phyloP scores from a whole-genome alignment of 73 alveolate genomes.

The Paramecium biaurelia region DNA sequence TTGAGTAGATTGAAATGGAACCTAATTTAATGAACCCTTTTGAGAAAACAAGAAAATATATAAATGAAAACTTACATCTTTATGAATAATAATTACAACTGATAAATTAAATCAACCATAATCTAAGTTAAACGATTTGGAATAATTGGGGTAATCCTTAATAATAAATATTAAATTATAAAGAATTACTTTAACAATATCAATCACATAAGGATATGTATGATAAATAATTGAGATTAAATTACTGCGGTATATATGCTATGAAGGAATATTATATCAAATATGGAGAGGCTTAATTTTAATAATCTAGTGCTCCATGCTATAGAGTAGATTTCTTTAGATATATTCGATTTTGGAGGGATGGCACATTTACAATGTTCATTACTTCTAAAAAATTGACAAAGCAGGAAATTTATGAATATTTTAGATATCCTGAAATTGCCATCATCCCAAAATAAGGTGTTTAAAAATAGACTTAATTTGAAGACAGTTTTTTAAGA shows the following conservation, averaged over 20 bases:
- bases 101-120: neutral
- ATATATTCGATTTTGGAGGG: constrained; percentile 47
- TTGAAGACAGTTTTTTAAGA: neutral
- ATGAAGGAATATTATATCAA: constrained; percentile 16
- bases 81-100: neutral
- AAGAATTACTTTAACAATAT: neutral
- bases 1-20: neutral
- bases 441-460: neutral
- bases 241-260: constrained; percentile 52
- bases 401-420: neutral
- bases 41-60: neutral
- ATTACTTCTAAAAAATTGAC: neutral
- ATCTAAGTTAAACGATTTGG: constrained; percentile 8
- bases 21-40: neutral
- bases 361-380: constrained; percentile 16
- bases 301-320: neutral
- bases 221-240: constrained; percentile 14
- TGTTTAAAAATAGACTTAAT: neutral
- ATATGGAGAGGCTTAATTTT: constrained; percentile 38
- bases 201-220: neutral
- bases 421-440: neutral
- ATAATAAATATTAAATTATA: neutral
- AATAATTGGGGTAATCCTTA: neutral
- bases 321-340: constrained; percentile 27
- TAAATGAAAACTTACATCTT: neutral